phyloP scores from a whole-genome alignment of 495 filamentous ascomycete genomes.

The Corynascus novoguineensis region DNA sequence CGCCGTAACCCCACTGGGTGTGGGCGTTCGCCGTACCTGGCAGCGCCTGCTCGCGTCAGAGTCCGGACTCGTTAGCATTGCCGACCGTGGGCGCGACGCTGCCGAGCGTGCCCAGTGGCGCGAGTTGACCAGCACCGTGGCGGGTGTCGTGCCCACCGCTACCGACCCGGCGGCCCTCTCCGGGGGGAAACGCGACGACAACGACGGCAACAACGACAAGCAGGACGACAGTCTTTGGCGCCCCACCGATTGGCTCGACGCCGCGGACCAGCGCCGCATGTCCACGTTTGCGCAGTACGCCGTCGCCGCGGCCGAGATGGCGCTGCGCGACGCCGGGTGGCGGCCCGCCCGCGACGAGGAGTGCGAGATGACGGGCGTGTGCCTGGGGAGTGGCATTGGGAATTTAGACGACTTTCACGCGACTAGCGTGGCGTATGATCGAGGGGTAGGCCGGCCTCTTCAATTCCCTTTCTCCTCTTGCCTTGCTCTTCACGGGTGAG shows the following conservation, averaged over 20 bases:
- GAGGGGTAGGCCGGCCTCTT: conserved; percentile 52
- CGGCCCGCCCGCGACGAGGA: conserved; percentile 55
- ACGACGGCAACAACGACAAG: too few species aligned
- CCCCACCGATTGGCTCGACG: conserved; percentile 68
- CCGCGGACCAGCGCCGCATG: conserved; percentile 74
- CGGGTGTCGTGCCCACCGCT: conserved; percentile 65
- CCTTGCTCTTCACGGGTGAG: not conserved
- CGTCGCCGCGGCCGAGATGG: conserved; percentile 80
- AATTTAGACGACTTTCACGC: conserved; percentile 85
- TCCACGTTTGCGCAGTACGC: conserved; percentile 91
- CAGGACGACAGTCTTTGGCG: conserved; percentile 51
- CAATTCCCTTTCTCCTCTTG: conserved; percentile 8
- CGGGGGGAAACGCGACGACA: too few species aligned
- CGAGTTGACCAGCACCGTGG: conserved; percentile 74
- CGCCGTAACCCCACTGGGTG: conserved; percentile 82
- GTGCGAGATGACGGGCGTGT: conserved; percentile 74
- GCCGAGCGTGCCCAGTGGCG: conserved; percentile 45
- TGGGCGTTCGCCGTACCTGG: conserved; percentile 78
- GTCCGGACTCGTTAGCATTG: conserved; percentile 71
- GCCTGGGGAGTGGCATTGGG: conserved; percentile 93
- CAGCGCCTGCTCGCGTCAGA: conserved; percentile 68
- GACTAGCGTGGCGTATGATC: conserved; percentile 69
- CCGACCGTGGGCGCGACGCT: conserved; percentile 42
- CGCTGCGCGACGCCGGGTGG: conserved; percentile 79
- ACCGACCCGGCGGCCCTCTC: not conserved